Percentiles rank a stretch among this genome's conserved stretches.
Conservation (phyloP, 257 asterid species). For the Lycium ferocissimum region DNA sequence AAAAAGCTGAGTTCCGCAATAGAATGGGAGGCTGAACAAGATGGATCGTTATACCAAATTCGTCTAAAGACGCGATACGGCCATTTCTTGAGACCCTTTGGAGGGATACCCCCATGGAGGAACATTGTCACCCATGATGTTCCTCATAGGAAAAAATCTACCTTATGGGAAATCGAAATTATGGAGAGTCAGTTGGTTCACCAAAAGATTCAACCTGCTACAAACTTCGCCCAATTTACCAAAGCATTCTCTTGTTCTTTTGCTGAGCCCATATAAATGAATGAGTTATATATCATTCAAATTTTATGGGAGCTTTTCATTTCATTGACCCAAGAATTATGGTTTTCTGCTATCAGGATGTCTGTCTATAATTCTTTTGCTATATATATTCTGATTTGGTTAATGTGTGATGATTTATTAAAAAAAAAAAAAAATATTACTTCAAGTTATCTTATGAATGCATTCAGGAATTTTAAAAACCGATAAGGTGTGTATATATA, state of each 20-base stretch:
- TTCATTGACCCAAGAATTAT: background rate
- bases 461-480: background rate
- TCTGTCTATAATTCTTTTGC: background rate
- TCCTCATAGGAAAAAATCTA: conserved; percentile 10
- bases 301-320: background rate
- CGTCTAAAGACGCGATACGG: conserved; percentile 14
- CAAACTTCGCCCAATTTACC: background rate
- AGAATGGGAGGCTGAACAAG: conserved; percentile 63
- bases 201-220: background rate
- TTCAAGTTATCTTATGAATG: too few relatives aligned
- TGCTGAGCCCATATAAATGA: background rate
- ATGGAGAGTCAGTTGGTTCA: conserved; percentile 1
- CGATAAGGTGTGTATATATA: background rate
- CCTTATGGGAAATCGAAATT: conserved; percentile 17
- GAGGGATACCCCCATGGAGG: conserved; percentile 26
- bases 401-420: background rate
- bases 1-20: conserved; percentile 61
- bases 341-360: background rate
- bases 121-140: conserved; percentile 3
- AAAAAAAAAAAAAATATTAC: background rate
- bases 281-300: background rate
- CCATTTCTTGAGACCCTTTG: background rate
- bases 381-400: background rate
- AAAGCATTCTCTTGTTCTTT: conserved; percentile 15
- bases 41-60: conserved; percentile 1